These are phyloP conservation scores for Phytophthora melonis DNA, from an alignment of 352 stramenopile genomes.

Conservation along the genomic window DNA sequence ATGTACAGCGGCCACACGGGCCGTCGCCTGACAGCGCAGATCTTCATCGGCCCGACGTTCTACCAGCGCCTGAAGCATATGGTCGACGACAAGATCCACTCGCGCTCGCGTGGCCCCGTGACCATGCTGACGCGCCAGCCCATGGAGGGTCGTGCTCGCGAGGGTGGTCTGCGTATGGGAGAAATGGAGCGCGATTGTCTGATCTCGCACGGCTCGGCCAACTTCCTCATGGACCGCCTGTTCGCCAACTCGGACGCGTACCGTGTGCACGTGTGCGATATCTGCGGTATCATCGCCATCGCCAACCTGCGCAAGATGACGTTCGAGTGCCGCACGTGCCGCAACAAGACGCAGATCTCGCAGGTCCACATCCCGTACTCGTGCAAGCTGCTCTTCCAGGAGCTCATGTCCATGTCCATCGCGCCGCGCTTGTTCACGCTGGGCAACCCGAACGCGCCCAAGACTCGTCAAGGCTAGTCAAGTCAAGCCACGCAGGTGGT, in stretches of 20 bases:
- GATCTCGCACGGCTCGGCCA: slow-evolving; percentile 99
- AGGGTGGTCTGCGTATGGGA: slow-evolving; percentile 99
- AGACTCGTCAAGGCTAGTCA: slow-evolving; percentile 46
- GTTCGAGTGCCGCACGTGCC: slow-evolving; percentile 97
- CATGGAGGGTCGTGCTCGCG: slow-evolving; percentile 97
- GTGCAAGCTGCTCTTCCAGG: slow-evolving; percentile 99
- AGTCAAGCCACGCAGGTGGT: background rate
- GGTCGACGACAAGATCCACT: slow-evolving; percentile 99
- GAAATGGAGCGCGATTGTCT: slow-evolving; percentile 99
- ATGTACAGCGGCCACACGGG: slow-evolving; percentile 99
- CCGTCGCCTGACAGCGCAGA: slow-evolving; percentile 94
- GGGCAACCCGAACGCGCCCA: slow-evolving; percentile 79
- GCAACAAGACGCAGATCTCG: slow-evolving; percentile 95
- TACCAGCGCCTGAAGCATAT: slow-evolving; percentile 99
- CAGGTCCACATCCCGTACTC: slow-evolving; percentile 99
- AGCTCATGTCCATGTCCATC: slow-evolving; percentile 99
- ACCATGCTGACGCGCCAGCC: slow-evolving; percentile 99
- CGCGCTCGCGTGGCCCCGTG: slow-evolving; percentile 93
- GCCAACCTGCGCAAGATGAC: slow-evolving; percentile 99
- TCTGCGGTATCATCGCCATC: slow-evolving; percentile 99
- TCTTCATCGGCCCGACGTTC: slow-evolving; percentile 99
- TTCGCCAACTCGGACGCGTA: slow-evolving; percentile 99
- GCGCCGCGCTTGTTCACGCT: slow-evolving; percentile 97
- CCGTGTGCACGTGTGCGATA: slow-evolving; percentile 98
- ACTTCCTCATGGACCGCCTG: slow-evolving; percentile 99